These are phyloP conservation scores for Fremontodendron californicum DNA, from an alignment of 345 rosid genomes.

Conservation along the genomic window DNA sequence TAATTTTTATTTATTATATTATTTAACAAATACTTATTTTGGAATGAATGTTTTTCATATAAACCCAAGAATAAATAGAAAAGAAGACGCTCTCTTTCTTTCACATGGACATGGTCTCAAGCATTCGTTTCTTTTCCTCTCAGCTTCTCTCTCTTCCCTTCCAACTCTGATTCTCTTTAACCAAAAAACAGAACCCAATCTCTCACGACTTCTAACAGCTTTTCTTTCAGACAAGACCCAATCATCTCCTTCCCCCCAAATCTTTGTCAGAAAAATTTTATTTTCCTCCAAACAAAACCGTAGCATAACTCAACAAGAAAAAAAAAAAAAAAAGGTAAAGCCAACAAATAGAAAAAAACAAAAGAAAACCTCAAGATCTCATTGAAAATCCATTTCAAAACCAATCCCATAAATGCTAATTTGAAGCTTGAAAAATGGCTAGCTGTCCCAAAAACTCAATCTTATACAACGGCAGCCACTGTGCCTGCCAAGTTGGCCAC, in stretches of 20 bases:
- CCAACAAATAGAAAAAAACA: neutral
- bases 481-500: constrained; percentile 76
- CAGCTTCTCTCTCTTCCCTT: neutral
- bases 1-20: no score
- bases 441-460: constrained; percentile 56
- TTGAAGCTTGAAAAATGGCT: neutral
- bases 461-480: constrained; percentile 52
- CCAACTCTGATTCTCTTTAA: neutral
- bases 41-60: no score
- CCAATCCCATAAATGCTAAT: neutral
- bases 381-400: neutral
- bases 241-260: neutral
- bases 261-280: neutral
- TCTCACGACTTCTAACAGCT: neutral
- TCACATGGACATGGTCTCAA: neutral
- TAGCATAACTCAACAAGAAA: no score
- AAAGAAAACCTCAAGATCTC: neutral
- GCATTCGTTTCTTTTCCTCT: neutral
- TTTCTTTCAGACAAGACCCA: neutral
- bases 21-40: no score
- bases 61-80: no score
- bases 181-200: neutral
- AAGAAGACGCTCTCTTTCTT: neutral
- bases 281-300: neutral
- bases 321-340: no score